Evolutionary conservation across 768 basidiomycete genomes (phyloP).

Genomic region (Auricularia heimuer): DNA sequence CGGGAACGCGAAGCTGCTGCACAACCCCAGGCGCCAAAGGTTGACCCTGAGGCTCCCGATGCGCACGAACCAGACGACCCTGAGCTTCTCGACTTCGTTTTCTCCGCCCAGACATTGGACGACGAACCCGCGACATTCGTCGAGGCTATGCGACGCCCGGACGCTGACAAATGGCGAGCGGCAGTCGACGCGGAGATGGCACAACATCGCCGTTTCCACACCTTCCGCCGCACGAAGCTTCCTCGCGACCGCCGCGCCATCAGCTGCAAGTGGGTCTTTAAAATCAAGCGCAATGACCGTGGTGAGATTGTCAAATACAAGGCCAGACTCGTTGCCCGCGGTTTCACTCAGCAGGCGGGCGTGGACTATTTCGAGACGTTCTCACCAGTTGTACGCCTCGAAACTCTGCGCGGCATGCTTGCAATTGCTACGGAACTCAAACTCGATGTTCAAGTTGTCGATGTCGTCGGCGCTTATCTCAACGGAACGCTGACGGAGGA

Average conservation of each 20-base stretch:
- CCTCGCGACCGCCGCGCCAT: background rate
- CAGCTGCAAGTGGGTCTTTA: background rate
- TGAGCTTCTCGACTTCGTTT: background rate
- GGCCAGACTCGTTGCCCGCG: too few species aligned
- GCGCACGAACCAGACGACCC: background rate
- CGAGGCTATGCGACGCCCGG: conserved; percentile 14
- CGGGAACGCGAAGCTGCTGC: background rate
- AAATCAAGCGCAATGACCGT: background rate
- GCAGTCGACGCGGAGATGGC: conserved; percentile 18
- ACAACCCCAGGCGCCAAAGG: background rate
- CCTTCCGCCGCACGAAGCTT: conserved; percentile 11
- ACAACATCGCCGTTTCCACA: conserved; percentile 13
- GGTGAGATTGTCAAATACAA: conserved; percentile 5
- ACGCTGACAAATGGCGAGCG: conserved; percentile 14
- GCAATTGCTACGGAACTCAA: conserved; percentile 8
- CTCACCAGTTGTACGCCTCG: conserved; percentile 3
- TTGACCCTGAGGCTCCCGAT: background rate
- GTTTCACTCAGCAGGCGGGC: background rate
- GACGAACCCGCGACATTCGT: conserved; percentile 13
- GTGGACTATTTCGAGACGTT: conserved; percentile 6
- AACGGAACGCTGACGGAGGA: conserved; percentile 22
- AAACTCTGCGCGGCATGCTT: background rate
- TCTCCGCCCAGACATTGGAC: background rate
- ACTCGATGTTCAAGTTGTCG: conserved; percentile 22
- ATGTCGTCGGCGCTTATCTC: conserved; percentile 22